A percentile compares a stretch with the other conserved stretches of the same genome.
Evolutionary conservation across 805 yeast species (phyloP).

Genomic region (Dipodascus albidus): DNA sequence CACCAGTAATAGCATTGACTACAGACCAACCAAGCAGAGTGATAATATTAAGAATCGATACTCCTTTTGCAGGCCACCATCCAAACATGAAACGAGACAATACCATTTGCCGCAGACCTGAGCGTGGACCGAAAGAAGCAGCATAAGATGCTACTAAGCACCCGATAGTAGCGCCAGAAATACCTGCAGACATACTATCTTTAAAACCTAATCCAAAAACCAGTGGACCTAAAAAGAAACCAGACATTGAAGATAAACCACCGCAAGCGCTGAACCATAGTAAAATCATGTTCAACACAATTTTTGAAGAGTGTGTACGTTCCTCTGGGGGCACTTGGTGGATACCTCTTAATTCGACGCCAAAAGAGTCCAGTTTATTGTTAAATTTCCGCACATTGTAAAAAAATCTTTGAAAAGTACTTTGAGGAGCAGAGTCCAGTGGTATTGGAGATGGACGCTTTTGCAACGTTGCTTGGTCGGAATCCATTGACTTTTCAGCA

Average conservation of each 20-base stretch:
- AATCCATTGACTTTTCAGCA: no score
- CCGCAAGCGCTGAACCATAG: constrained; percentile 83
- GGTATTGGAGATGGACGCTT: no score
- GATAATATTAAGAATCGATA: constrained; percentile 56
- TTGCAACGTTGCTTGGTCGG: no score
- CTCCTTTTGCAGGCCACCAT: constrained; percentile 71
- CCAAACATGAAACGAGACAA: constrained; percentile 73
- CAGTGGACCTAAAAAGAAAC: constrained; percentile 66
- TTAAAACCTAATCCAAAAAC: constrained; percentile 57
- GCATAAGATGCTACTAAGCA: constrained; percentile 73
- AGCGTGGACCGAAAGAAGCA: constrained; percentile 78
- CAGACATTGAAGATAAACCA: constrained; percentile 81
- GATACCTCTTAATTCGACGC: constrained; percentile 73
- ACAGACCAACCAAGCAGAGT: constrained; percentile 93
- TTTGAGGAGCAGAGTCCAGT: no score
- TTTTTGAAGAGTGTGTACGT: constrained; percentile 24
- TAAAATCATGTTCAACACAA: constrained; percentile 38
- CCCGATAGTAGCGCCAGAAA: constrained; percentile 55
- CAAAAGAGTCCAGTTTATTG: constrained; percentile 37
- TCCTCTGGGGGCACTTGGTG: constrained; percentile 63
- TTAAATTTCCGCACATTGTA: constrained; percentile 12
- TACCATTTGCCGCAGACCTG: constrained; percentile 86
- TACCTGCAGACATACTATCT: constrained; percentile 51
- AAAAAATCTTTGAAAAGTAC: background rate
- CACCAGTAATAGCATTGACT: constrained; percentile 81